These are phyloP conservation scores for Amanita fuliginea DNA, from an alignment of 768 basidiomycete genomes.

Conservation along the genomic window DNA sequence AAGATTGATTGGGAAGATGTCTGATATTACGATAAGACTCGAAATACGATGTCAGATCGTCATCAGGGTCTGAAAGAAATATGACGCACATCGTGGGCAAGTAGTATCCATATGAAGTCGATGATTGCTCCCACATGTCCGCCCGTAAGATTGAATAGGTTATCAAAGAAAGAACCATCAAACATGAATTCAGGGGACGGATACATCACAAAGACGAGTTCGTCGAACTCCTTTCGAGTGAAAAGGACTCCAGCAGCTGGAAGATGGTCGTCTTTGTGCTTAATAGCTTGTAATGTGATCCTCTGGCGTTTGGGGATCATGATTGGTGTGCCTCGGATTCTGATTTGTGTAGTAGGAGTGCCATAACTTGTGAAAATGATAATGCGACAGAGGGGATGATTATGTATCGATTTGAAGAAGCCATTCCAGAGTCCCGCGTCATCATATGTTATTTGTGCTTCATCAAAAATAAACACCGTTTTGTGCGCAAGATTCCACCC, in stretches of 20 bases:
- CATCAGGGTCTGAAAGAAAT: not conserved
- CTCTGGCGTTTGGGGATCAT: not conserved
- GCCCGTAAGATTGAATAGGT: slow-evolving; percentile 7
- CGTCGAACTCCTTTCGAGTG: not conserved
- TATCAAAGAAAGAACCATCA: not conserved
- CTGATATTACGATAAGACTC: slow-evolving; percentile 9
- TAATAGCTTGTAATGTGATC: not conserved
- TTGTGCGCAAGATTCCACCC: no score
- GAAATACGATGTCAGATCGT: slow-evolving; percentile 5
- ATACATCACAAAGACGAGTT: not conserved
- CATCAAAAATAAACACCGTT: no score
- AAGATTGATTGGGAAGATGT: not conserved
- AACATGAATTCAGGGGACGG: no score
- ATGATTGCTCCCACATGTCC: slow-evolving; percentile 11
- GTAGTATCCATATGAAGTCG: slow-evolving; percentile 7
- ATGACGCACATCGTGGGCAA: slow-evolving; percentile 8
- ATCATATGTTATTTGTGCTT: no score
- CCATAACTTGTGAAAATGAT: not conserved
- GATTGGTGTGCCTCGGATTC: not conserved
- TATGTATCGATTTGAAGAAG: not conserved
- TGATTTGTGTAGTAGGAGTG: not conserved
- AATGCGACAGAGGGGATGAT: not conserved
- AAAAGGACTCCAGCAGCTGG: not conserved
- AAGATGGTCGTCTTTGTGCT: not conserved
- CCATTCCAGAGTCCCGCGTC: no score